Evolutionary conservation across 768 basidiomycete genomes (phyloP).

Genomic region (Leucogyrophana mollusca): DNA sequence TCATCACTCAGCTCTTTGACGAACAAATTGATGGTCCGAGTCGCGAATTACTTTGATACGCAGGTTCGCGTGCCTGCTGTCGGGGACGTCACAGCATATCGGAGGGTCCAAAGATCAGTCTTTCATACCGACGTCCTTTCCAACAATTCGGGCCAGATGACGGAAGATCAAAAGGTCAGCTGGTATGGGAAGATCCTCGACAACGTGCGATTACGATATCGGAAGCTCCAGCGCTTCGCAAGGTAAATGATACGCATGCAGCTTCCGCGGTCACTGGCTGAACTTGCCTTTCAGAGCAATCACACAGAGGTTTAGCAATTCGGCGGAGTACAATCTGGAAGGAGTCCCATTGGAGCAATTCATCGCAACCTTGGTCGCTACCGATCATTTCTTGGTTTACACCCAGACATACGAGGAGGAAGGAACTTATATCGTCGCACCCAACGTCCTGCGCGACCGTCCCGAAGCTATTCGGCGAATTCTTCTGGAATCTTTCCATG

Average conservation of each 20-base stretch:
- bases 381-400: conserved; percentile 93
- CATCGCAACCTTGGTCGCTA: conserved; percentile 73
- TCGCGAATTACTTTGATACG: conserved; percentile 92
- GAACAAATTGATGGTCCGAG: conserved; percentile 89
- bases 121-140: conserved; percentile 35
- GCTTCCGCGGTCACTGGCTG: neutral
- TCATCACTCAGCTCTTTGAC: conserved; percentile 70
- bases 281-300: conserved; percentile 44
- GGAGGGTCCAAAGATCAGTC: conserved; percentile 28
- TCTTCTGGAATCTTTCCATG: conserved; percentile 82
- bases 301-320: conserved; percentile 89
- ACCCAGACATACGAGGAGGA: conserved; percentile 84
- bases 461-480: conserved; percentile 78
- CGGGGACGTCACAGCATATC: conserved; percentile 26
- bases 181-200: conserved; percentile 96
- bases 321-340: conserved; percentile 86
- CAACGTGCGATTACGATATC: conserved; percentile 85
- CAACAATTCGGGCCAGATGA: conserved; percentile 54
- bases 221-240: conserved; percentile 92
- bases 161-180: conserved; percentile 73
- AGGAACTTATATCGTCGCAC: conserved; percentile 90
- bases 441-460: conserved; percentile 69
- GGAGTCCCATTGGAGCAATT: conserved; percentile 73
- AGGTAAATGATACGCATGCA: conserved; percentile 48
- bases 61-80: conserved; percentile 78